Base-by-base conservation (phyloP, 306 rosid species). In the Purshia tridentata region DNA sequence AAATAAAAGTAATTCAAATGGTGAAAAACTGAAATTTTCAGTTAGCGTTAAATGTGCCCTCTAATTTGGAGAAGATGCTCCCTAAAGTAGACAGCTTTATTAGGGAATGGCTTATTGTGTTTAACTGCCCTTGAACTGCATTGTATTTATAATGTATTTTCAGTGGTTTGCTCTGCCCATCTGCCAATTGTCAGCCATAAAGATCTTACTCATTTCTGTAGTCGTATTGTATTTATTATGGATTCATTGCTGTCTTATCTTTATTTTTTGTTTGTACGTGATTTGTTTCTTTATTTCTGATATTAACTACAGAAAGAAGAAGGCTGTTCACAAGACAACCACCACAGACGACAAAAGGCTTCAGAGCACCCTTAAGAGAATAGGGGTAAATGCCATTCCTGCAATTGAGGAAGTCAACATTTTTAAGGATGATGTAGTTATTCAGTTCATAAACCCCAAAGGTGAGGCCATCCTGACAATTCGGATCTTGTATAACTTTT, bases 291-390 rank as follows among this genome's bases (percentile, higher is more conserved):
- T 49, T 5, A 4, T 61, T 16, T 42, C 0, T 80, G 44, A 22
- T 79, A 35, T 37, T 10, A 74, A 72, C 72, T 50, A 35, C 72
- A 93, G 98, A 80, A 93, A 93, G 98, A 93, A 93, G 98, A 93
- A 93, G 89, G 98, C 98, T 6, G 97, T 93, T 48, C 98, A 93
- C 88, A 93, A 93, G 92, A 93, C 98, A 41, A 89, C 97, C 1
- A 91, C 98, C 70, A 93, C 97, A 8, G 98, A 93, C 49, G 98
- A 93, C 74, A 93, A 93, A 72, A 84, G 98, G 86, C 98, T 93
- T 82, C 98, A 93, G 88, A 91, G 97, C 76, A 93, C 98, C 62
- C 87, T 93, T 46, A 93, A 93, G 87, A 93, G 98, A 88, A 93
- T 93, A 84, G 98, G 98, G 62, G 98, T 93, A 73, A 93, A 93